Base-by-base conservation (phyloP, 2,329 filamentous ascomycete genomes). In the Meredithiella fracta region DNA sequence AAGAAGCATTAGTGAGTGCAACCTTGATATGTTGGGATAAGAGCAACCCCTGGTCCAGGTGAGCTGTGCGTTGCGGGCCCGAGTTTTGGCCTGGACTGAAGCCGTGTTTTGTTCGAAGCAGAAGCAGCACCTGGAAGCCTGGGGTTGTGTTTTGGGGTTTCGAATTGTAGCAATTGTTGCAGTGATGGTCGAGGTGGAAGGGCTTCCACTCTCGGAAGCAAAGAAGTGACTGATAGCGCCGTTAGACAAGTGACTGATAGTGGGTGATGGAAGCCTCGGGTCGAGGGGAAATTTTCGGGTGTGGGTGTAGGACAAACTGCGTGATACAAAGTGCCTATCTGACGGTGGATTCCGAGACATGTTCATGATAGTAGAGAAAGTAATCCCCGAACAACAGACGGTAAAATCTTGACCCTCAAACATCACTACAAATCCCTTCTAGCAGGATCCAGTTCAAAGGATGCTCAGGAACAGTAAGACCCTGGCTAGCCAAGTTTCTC, bases 51-150 rank as follows among this genome's bases (percentile, higher is more conserved):
- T 49, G 44, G 23, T 26, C 44, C 11, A 26, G 11, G 22, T 49
- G 44, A 49, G 11, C 44, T 49, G 44, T 49, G 44, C 22, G 44
- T 14, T 20, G 44, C 17, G 23, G 44, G 44, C 22, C 44, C 44
- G 44, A 49, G 44, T 49, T 49, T 49, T 49, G 44, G 8, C 8
- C 44, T 49, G 17, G 50, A 51, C 42, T 52, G 34, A 47, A 23
- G 49, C 6, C 42, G 31, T n/a, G 23, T 49, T 55, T 29, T 37
- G 31, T 50, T 57, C 38, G 22, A 57, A 17, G 40, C 50, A 38
- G 55, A 57, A 57, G 26, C 40, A 47, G 40, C 26, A 29, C 22
- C 40, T 53, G 34, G 47, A 47, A 55, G 38, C 17, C 26, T 25
- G 38, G 29, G 53, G 8, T 54, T 3, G 38, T 38, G 38, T 38